A percentile compares a stretch with the other conserved stretches of the same genome.
These are phyloP conservation scores for Urtica urens DNA, from an alignment of 306 rosid species.

Conservation along the genomic window DNA sequence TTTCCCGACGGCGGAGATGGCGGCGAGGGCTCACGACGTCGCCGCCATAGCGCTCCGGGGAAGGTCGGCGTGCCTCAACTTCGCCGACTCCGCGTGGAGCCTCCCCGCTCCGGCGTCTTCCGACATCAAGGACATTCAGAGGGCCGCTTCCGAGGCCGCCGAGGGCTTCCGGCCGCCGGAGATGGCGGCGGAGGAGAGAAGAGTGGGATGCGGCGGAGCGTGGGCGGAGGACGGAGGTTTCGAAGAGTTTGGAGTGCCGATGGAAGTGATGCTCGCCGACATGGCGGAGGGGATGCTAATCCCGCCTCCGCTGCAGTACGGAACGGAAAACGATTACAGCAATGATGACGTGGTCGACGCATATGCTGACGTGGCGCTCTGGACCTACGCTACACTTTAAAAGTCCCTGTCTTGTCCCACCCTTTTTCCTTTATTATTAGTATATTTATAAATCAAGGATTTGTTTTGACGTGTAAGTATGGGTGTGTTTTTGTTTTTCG, in stretches of 20 bases:
- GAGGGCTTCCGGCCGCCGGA: constrained; percentile 44
- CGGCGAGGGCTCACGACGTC: constrained; percentile 78
- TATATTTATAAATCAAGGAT: too few relatives aligned
- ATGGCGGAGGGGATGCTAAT: constrained; percentile 58
- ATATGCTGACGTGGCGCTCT: constrained; percentile 45
- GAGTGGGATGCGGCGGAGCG: constrained; percentile 30
- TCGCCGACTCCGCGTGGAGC: constrained; percentile 60
- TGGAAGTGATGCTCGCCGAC: constrained; percentile 43
- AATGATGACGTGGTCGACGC: constrained; percentile 37
- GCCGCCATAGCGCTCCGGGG: constrained; percentile 62
- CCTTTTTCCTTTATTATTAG: too few relatives aligned
- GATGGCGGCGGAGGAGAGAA: constrained; percentile 5
- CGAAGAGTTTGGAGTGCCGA: constrained; percentile 22
- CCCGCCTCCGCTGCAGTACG: constrained; percentile 36
- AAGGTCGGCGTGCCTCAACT: constrained; percentile 47
- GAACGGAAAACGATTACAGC: constrained; percentile 8
- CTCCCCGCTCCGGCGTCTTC: constrained; percentile 37
- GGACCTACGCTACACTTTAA: constrained; percentile 54
- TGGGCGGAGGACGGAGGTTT: too few relatives aligned
- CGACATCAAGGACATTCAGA: constrained; percentile 51
- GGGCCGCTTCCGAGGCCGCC: constrained; percentile 45
- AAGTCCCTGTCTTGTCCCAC: too few relatives aligned
- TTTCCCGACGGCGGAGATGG: constrained; percentile 71
- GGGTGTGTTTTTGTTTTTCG: too few relatives aligned
- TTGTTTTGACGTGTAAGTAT: too few relatives aligned